Percentiles rank a stretch among this genome's conserved stretches.
phyloP scores from a whole-genome alignment of 352 stramenopile genomes.

The Globisporangium irregulare region DNA sequence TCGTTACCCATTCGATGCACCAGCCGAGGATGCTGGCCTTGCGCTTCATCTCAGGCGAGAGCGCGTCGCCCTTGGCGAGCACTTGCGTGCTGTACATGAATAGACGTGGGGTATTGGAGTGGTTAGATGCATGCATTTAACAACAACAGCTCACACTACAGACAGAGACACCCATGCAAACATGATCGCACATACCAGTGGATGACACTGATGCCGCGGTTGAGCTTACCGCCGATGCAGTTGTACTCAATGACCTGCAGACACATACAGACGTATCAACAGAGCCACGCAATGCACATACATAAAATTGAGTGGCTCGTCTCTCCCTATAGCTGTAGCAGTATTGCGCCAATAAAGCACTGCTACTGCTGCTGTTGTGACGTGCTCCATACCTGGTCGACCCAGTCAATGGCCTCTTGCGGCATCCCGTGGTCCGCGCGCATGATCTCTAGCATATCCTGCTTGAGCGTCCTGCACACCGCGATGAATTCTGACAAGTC shows the following conservation, averaged over 20 bases:
- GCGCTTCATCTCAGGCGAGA: conserved; percentile 66
- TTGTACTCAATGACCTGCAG: conserved; percentile 93
- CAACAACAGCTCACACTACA: background rate
- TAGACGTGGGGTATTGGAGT: background rate
- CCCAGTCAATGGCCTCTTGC: conserved; percentile 76
- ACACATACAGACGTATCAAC: background rate
- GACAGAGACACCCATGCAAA: background rate
- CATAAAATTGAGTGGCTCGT: no score
- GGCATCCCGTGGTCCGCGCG: conserved; percentile 64
- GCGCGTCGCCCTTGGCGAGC: conserved; percentile 37
- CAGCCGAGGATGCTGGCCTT: conserved; percentile 95
- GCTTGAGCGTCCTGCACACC: conserved; percentile 70
- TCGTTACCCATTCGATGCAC: conserved; percentile 94
- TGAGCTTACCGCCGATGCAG: conserved; percentile 97
- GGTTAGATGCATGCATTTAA: background rate
- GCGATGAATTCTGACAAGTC: conserved; percentile 57
- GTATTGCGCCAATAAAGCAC: no score
- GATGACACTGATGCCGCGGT: conserved; percentile 96
- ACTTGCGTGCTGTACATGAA: conserved; percentile 46
- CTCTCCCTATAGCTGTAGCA: no score
- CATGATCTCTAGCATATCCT: conserved; percentile 71
- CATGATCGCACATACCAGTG: conserved; percentile 48
- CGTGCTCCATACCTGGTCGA: conserved; percentile 32
- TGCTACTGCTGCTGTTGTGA: no score
- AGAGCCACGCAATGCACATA: no score